Percentiles rank a stretch among this genome's conserved stretches.
Conservation (phyloP, 176 grass and related monocot genomes). For the Ampelocalamus luodianensis region DNA sequence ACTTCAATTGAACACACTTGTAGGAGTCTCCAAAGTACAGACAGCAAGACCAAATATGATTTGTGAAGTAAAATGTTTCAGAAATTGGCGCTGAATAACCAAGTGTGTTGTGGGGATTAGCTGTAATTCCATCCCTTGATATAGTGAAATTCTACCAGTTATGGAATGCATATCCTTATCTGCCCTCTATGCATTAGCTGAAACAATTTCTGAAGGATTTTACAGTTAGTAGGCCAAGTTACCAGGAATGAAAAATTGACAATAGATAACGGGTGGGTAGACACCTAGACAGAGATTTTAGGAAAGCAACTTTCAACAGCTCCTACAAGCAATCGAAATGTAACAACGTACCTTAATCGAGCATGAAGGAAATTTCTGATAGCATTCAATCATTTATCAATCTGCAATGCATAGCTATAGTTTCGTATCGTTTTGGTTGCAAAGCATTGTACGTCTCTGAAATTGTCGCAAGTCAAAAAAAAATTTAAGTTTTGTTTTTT, state of each 20-base stretch:
- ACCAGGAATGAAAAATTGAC: background rate
- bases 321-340: background rate
- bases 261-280: background rate
- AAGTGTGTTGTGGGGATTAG: background rate
- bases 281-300: background rate
- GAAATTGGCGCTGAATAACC: background rate
- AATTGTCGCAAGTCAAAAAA: background rate
- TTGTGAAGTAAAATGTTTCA: constrained; percentile 9
- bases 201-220: background rate
- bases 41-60: constrained; percentile 1
- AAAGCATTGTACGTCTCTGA: background rate
- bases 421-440: constrained; percentile 9
- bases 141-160: background rate
- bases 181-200: background rate
- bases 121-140: constrained; percentile 16
- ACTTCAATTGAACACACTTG: background rate
- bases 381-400: background rate
- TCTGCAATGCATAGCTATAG: background rate
- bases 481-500: background rate
- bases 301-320: background rate
- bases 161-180: background rate
- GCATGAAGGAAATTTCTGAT: background rate
- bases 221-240: background rate
- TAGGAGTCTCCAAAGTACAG: background rate
- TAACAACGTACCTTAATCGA: background rate